Conservation (phyloP, 2,329 filamentous ascomycete genomes). For the Paramyrothecium sp. region DNA sequence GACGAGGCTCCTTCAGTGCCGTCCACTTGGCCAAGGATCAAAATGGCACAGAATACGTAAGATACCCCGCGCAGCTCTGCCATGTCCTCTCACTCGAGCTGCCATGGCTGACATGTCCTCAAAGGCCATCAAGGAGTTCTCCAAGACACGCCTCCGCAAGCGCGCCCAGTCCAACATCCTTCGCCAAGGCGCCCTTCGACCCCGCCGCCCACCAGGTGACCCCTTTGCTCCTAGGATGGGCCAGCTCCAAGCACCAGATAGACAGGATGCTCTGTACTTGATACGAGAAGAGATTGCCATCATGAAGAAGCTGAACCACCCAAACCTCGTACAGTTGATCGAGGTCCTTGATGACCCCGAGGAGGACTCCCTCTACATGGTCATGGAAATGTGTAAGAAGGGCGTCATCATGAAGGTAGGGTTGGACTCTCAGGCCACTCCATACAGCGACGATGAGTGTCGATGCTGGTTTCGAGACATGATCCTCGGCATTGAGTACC, state of each 20-base stretch:
- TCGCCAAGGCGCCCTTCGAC: slow-evolving; percentile 42
- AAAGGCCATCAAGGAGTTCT: slow-evolving; percentile 96
- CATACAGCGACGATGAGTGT: slow-evolving; percentile 80
- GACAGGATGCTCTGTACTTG: slow-evolving; percentile 71
- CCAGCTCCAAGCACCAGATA: slow-evolving; percentile 49
- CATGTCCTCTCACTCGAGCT: no score
- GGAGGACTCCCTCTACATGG: slow-evolving; percentile 97
- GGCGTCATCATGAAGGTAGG: slow-evolving; percentile 96
- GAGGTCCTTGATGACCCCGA: slow-evolving; percentile 95
- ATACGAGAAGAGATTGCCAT: slow-evolving; percentile 97
- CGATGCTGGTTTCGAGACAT: slow-evolving; percentile 93
- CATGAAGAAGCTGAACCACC: slow-evolving; percentile 97
- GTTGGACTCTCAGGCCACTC: slow-evolving; percentile 76
- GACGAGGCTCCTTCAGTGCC: slow-evolving; percentile 91
- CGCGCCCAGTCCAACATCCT: slow-evolving; percentile 88
- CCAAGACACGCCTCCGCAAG: slow-evolving; percentile 85
- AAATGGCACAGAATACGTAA: slow-evolving; percentile 89
- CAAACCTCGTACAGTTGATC: slow-evolving; percentile 87
- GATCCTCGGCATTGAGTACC: slow-evolving; percentile 90
- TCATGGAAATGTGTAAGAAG: slow-evolving; percentile 98
- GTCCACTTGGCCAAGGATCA: slow-evolving; percentile 90
- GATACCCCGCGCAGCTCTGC: slow-evolving; percentile 24
- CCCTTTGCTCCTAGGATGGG: slow-evolving; percentile 17
- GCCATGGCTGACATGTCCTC: slow-evolving; percentile 8
- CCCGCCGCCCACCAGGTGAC: slow-evolving; percentile 25